Conservation (phyloP, 2,329 filamentous ascomycete species). For the Berkeleyomyces rouxiae region DNA sequence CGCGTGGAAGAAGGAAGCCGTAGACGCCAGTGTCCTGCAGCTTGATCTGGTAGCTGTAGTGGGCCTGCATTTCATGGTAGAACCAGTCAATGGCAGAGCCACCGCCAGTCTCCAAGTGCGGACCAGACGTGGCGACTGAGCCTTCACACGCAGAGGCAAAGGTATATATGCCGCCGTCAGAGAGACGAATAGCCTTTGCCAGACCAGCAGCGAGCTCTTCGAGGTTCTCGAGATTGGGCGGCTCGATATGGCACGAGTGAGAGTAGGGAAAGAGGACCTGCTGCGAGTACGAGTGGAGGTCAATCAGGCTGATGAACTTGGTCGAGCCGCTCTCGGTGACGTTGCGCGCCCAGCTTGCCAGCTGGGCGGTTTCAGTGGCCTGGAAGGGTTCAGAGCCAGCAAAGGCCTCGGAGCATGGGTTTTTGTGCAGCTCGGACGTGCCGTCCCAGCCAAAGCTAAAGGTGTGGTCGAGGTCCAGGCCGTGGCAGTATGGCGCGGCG, state of each 20-base stretch:
- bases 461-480: constrained; percentile 74
- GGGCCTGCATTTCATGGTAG: constrained; percentile 68
- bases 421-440: constrained; percentile 38
- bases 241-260: constrained; percentile 60
- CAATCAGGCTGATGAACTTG: constrained; percentile 68
- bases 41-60: constrained; percentile 87
- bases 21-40: constrained; percentile 85
- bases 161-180: constrained; percentile 57
- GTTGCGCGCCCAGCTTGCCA: constrained; percentile 72
- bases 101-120: constrained; percentile 54
- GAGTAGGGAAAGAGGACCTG: constrained; percentile 87
- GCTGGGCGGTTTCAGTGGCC: constrained; percentile 55
- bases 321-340: constrained; percentile 54
- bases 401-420: constrained; percentile 84
- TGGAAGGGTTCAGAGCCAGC: constrained; percentile 72
- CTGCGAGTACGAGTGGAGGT: constrained; percentile 90
- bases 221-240: constrained; percentile 79
- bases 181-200: constrained; percentile 73
- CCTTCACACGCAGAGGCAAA: constrained; percentile 79
- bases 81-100: constrained; percentile 91
- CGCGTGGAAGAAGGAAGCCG: constrained; percentile 74
- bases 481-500: constrained; percentile 63
- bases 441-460: constrained; percentile 78
- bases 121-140: constrained; percentile 4
- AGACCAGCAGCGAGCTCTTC: constrained; percentile 79